Base-by-base conservation (phyloP, 768 basidiomycete species). In the Leccinellum luteum region DNA sequence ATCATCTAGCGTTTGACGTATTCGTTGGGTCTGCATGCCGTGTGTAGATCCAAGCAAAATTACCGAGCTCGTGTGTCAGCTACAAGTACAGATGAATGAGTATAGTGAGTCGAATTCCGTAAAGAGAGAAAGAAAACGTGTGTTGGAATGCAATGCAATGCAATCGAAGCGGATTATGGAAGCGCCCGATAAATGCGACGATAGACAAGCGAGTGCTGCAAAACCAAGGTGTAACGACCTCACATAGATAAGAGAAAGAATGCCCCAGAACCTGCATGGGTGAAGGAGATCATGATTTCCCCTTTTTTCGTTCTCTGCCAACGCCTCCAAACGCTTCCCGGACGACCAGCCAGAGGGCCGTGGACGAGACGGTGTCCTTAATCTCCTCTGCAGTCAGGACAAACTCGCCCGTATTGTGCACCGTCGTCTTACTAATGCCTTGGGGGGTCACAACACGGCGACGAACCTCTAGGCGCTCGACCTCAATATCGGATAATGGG, bases 271-370 rank as follows among this genome's bases (percentile, higher is more conserved):
- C 47, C 15, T 48, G 23, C 27, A 27, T 28, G 38, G 48, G 21
- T 47, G 47, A 17, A 54, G 30, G 21, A 48, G 5, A 53, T 70
- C 64, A 91, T 73, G 57, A 92, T 85, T 68, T 84, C 75, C 89
- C 89, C 69, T 89, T 90, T 72, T 90, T 76, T 60, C 76, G 83
- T 38, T 88, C 86, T 73, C 83, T 86, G 7, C 91, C 93, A 41
- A 95, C 81, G 3, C 94, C 94, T 1, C 92, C 92, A 70, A 96
- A 92, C n/a, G 86, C 86, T 72, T 98, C 94, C 50, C 95, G 79
- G 3, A 95, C 93, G 19, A 94, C 87, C 52, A 98, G 73, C 94
- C 94, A 98, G 71, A 97, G 75, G 5, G 85, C 90, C 1, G 92
- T 96, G 41, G 85, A 87, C 64, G 88, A 91, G 56, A 96, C 85